Evolutionary conservation across 257 asterid genomes (phyloP), one percentile per base, ranked within the genome.

Genomic region (Petunia secreta): DNA sequence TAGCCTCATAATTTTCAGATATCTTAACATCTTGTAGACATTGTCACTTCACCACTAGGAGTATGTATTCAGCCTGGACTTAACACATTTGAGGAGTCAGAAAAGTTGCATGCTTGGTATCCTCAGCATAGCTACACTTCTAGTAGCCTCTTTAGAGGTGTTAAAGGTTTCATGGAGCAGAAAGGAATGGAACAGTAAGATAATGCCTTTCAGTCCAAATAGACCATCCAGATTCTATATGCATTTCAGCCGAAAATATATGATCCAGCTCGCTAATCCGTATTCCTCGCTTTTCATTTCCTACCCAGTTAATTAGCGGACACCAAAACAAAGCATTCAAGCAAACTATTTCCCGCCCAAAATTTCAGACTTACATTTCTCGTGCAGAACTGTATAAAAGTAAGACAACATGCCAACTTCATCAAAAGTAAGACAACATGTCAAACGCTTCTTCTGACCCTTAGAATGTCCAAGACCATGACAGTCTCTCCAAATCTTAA

Each of bases 401-500:
- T 25, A 25, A 25, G 25, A 25, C 25, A 25, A 25, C 5, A 69
- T 50, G 10, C 2, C 4, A 1, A 69, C 4, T 25, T 25, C 25
- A 25, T 25, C 25, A 25, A 25, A 25, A 25, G 25, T 25, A 25
- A 25, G 25, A 25, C 25, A 25, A 68, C 41, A 69, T 8, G 9
- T 25, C 5, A 2, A 69, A 46, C 16, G 4, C 10, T 69, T 46
- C n/a, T 44, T 46, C 16, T 10, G 10, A 69, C 41, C 16, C 77
- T 69, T 16, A 1, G n/a, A 16, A 44, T 68, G 57, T 44, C 75
- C 75, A 68, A 2, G 57, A 68, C 43, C n/a, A 44, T 16, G 0
- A 4, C 25, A 46, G 59, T 69, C n/a, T 25, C 44, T 69, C 77
- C 77, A 69, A 69, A 69, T 46, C 58, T 39, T 43, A 68, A 68